phyloP scores from a whole-genome alignment of 2,329 filamentous ascomycete genomes.

The Hortaea sp. region DNA sequence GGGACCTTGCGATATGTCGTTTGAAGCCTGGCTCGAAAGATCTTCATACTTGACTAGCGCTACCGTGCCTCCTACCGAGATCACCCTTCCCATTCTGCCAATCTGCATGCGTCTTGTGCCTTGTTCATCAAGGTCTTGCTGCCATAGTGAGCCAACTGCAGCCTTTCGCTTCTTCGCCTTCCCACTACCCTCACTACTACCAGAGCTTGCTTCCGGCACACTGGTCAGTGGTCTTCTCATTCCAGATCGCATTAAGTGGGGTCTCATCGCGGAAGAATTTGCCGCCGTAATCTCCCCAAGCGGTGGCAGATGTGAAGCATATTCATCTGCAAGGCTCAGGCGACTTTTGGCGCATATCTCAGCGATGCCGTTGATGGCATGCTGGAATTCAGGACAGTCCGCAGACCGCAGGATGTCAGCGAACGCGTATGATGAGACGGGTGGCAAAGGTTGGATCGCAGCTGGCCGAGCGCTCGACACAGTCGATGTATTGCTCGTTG shows the following conservation, averaged over 20 bases:
- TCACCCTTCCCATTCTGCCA: constrained; percentile 18
- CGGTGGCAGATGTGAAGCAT: constrained; percentile 52
- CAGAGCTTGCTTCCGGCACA: constrained; percentile 39
- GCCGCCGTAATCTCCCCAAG: constrained; percentile 44
- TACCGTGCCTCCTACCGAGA: constrained; percentile 19
- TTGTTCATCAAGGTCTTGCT: constrained; percentile 6
- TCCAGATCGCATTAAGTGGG: constrained; percentile 12
- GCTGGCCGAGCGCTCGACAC: constrained; percentile 2
- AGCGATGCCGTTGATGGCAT: constrained; percentile 51
- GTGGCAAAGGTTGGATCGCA: constrained; percentile 15
- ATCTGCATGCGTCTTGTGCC: constrained; percentile 13
- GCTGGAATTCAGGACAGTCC: constrained; percentile 45
- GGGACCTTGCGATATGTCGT: too few species aligned
- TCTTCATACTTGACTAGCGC: constrained; percentile 8
- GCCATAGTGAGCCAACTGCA: constrained; percentile 15
- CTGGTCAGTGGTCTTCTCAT: constrained; percentile 32
- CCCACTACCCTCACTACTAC: constrained; percentile 27
- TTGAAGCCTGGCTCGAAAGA: too few species aligned
- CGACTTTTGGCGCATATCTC: constrained; percentile 53
- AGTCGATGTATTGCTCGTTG: background rate
- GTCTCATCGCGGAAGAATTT: constrained; percentile 6
- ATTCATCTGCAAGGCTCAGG: constrained; percentile 52
- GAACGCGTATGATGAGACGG: constrained; percentile 23
- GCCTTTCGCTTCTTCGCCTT: constrained; percentile 14
- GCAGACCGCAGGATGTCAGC: constrained; percentile 23